Evolutionary conservation across 352 stramenopile species (phyloP).

Genomic region (Peronosclerospora sorghi): DNA sequence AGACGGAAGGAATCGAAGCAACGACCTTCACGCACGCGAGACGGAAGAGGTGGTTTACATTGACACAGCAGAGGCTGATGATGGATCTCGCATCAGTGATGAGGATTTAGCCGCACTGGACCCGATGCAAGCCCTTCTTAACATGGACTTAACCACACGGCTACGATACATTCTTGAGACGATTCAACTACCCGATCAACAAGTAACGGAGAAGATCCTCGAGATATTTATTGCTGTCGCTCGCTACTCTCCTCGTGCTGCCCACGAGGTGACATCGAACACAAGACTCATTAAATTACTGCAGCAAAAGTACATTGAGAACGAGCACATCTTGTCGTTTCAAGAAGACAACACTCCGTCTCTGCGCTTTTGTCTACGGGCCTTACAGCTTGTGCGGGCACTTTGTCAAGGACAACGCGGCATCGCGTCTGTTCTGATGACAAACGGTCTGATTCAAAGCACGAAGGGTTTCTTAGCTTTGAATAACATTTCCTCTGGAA

Average conservation of each 20-base stretch:
- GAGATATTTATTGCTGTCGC: slow-evolving; percentile 41
- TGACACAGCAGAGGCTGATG: slow-evolving; percentile 26
- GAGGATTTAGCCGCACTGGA: slow-evolving; percentile 41
- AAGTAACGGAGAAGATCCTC: slow-evolving; percentile 37
- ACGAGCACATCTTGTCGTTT: slow-evolving; percentile 30
- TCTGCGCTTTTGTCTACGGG: slow-evolving; percentile 30
- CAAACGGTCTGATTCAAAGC: slow-evolving; percentile 38
- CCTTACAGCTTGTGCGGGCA: slow-evolving; percentile 29
- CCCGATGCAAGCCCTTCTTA: slow-evolving; percentile 43
- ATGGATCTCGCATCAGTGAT: slow-evolving; percentile 32
- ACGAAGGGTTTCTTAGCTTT: slow-evolving; percentile 49
- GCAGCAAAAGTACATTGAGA: slow-evolving; percentile 42
- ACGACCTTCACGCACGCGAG: neutral
- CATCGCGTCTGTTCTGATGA: slow-evolving; percentile 26
- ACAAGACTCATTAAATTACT: slow-evolving; percentile 28
- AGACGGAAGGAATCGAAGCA: slow-evolving; percentile 3
- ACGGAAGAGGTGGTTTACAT: slow-evolving; percentile 40
- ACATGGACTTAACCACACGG: slow-evolving; percentile 43
- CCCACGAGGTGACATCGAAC: slow-evolving; percentile 38
- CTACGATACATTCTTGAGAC: slow-evolving; percentile 41
- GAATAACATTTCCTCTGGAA: slow-evolving; percentile 14
- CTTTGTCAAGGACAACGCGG: slow-evolving; percentile 41
- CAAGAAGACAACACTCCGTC: slow-evolving; percentile 15
- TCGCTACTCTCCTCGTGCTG: slow-evolving; percentile 35
- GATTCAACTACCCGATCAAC: slow-evolving; percentile 32